Evolutionary conservation across 495 filamentous ascomycete species (phyloP), one percentile per base, ranked within the genome.

Genomic region (Neurospora cerealis): DNA sequence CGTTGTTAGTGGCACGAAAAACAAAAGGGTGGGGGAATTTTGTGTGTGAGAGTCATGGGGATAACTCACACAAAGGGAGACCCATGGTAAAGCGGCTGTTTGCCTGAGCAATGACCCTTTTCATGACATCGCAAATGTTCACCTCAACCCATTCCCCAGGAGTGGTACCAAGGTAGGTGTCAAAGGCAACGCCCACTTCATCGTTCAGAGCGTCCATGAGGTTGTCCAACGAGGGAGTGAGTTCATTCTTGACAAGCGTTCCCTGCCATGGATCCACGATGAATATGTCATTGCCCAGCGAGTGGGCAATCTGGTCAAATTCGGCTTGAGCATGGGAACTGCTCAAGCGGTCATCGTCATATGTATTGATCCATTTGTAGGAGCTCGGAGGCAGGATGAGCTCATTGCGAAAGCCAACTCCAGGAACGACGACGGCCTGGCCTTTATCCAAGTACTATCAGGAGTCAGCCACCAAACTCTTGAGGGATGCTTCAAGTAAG

Each of bases 21-120:
- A 82, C 83, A 84, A 6, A 86, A 72, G 3, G 15, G 6, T 41
- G 40, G 17, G 39, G 11, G 13, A 15, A 40, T 40, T 40, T 40
- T 5, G 4, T 40, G 38, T 40, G 39, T 15, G 11, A 40, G 39
- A 15, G 4, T 15, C 11, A 40, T 40, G 13, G 39, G 81, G 79
- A 46, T n/a, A 78, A 54, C 2, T 17, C 17, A 28, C 40, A 37
- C 36, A 41, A 28, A 17, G 69, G 40, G 19, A 39, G 36, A 19
- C 83, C 84, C 34, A 86, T 76, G 19, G 82, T 82, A 73, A n/a
- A 83, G 13, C 83, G 79, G 72, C 79, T 83, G 10, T 80, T 73
- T 5, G 76, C 77, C 24, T 79, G 79, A 1, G 78, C 78, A 9
- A 86, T 78, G 24, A 85, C 74, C 70, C 75, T 71, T 69, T 78